phyloP scores from a whole-genome alignment of 495 filamentous ascomycete genomes.

The Penicillium paradoxum region DNA sequence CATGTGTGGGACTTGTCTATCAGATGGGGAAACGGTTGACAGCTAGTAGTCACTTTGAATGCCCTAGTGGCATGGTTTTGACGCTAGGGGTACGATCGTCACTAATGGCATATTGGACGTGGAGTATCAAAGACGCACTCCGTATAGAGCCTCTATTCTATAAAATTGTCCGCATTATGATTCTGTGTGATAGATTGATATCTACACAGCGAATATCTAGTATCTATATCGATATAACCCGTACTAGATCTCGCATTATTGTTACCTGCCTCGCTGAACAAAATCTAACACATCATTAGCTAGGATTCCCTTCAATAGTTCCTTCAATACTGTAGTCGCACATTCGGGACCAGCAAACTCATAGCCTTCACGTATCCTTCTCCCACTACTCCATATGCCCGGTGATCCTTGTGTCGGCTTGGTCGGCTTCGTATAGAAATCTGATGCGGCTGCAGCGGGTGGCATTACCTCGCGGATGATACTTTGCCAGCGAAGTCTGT shows the following conservation, averaged over 20 bases:
- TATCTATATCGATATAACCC: no score
- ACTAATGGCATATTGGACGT: not conserved
- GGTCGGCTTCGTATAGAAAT: slow-evolving; percentile 28
- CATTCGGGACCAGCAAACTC: no score
- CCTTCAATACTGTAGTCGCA: no score
- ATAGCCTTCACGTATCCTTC: no score
- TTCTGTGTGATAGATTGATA: not conserved
- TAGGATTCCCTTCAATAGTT: no score
- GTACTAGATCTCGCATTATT: no score
- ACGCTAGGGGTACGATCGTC: not conserved
- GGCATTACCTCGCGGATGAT: no score
- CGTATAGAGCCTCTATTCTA: no score
- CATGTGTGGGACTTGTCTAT: not conserved
- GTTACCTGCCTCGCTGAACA: no score
- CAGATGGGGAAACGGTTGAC: not conserved
- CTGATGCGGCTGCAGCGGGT: no score
- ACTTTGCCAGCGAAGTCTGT: slow-evolving; percentile 31
- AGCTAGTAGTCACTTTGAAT: not conserved
- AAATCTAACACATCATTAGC: no score
- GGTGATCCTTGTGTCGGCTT: slow-evolving; percentile 35
- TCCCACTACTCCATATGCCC: slow-evolving; percentile 12
- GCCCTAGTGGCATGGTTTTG: not conserved
- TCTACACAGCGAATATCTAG: no score
- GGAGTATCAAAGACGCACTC: not conserved
- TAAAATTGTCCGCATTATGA: not conserved